Conservation (phyloP, 768 basidiomycete genomes). For the Amanita rubescens region DNA sequence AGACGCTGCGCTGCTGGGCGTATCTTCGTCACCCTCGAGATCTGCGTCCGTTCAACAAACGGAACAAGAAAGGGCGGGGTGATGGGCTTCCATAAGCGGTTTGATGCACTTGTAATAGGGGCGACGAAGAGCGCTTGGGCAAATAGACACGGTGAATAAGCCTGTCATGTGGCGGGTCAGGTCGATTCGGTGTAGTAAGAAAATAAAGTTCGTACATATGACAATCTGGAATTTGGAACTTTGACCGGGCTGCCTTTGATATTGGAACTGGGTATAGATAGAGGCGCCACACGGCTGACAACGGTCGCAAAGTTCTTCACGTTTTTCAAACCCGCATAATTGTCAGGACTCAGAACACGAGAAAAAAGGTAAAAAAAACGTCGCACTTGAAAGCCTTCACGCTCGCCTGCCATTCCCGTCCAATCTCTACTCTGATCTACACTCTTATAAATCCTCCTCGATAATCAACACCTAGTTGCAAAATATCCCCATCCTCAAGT, state of each 20-base stretch:
- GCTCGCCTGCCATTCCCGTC: constrained; percentile 82
- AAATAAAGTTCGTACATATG: constrained; percentile 58
- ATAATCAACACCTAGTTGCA: constrained; percentile 96
- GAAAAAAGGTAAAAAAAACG: no score
- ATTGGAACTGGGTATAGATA: constrained; percentile 8
- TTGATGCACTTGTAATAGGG: constrained; percentile 98
- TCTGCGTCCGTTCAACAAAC: constrained; percentile 93
- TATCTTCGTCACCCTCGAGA: constrained; percentile 90
- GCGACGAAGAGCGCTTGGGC: no score
- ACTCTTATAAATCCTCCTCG: constrained; percentile 98
- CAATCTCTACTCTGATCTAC: constrained; percentile 88
- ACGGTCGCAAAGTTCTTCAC: constrained; percentile 51
- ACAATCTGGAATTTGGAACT: constrained; percentile 64
- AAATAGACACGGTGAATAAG: constrained; percentile 83
- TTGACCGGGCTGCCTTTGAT: constrained; percentile 13
- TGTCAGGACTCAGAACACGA: no score
- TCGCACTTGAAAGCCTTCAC: constrained; percentile 82
- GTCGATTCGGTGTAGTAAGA: background rate
- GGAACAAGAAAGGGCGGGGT: constrained; percentile 91
- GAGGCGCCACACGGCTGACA: constrained; percentile 22
- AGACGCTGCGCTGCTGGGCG: no score
- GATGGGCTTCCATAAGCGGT: constrained; percentile 78
- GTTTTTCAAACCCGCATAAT: constrained; percentile 54
- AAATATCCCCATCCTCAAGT: constrained; percentile 87
- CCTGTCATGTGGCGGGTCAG: constrained; percentile 19